Evolutionary conservation across 2,329 filamentous ascomycete species (phyloP), one percentile per base, ranked within the genome.

Genomic region (Phoma sp.): DNA sequence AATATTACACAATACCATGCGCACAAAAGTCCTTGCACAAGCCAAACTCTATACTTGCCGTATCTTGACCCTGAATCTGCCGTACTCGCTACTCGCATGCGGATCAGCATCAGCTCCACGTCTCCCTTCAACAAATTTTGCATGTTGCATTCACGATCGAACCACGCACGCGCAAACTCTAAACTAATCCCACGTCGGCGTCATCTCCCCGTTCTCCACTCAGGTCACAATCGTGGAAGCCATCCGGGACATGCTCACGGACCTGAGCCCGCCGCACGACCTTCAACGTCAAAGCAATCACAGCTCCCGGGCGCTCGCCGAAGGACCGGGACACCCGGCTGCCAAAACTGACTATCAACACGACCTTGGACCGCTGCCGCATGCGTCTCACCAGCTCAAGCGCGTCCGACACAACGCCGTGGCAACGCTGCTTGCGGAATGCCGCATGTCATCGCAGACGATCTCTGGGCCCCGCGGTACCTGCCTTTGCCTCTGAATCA

Each of bases 291-390:
- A 55, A 30, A 44, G 51, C 35, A 54, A 45, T 48, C 51, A 54
- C 39, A 54, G 51, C 39, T 27, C n/a, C 27, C 51, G 51, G 51
- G 48, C 38, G 39, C 39, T 48, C 44, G 39, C 51, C 51, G 51
- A 48, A 47, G 51, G 33, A 4, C 39, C 51, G 44, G 40, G 30
- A 54, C 39, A 18, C 36, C 45, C 51, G 35, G n/a, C 6, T 30
- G 36, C 36, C 45, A 36, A 41, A 37, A 35, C 29, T 18, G n/a
- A 40, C 24, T 33, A 38, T 40, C 29, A 37, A 45, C 37, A 38
- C 36, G 22, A 36, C 30, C 35, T 47, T 37, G 37, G 25, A 42
- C 10, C 9, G 49, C 52, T 50, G 52, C 52, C 46, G 52, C 46
- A 55, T 55, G 46, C 52, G 46, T 55, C 46, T 55, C 46, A 55